phyloP scores from a whole-genome alignment of 495 filamentous ascomycete genomes.

The Tuber aestivum region DNA sequence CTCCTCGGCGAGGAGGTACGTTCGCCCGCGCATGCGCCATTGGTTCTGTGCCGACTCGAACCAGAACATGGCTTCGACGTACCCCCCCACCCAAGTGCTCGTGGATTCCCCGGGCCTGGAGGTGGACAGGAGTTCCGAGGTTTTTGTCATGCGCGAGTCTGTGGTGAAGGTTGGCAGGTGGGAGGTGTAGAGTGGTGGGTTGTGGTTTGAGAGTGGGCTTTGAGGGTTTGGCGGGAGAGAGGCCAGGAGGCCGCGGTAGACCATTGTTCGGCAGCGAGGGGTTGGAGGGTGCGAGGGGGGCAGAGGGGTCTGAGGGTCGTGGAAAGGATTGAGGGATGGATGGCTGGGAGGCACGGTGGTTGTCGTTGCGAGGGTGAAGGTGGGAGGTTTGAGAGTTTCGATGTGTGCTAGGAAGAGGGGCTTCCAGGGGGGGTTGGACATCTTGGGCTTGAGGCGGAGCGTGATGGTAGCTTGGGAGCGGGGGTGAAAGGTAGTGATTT shows the following conservation, averaged over 20 bases:
- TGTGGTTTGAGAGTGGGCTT: slow-evolving; percentile 55
- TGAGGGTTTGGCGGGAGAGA: slow-evolving; percentile 62
- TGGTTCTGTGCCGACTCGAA: slow-evolving; percentile 60
- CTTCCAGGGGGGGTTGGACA: slow-evolving; percentile 49
- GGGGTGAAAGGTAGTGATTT: not conserved
- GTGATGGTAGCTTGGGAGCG: slow-evolving; percentile 25
- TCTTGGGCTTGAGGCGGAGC: slow-evolving; percentile 37
- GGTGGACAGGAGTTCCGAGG: slow-evolving; percentile 56
- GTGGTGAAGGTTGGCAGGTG: slow-evolving; percentile 80
- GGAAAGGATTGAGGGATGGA: slow-evolving; percentile 54
- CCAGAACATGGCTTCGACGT: slow-evolving; percentile 83
- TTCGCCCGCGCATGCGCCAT: slow-evolving; percentile 74
- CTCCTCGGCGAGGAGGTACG: slow-evolving; percentile 56
- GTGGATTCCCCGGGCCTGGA: slow-evolving; percentile 4
- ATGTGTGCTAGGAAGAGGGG: slow-evolving; percentile 53
- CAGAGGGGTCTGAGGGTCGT: slow-evolving; percentile 60
- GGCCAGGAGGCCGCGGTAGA: slow-evolving; percentile 80
- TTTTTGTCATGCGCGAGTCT: slow-evolving; percentile 79
- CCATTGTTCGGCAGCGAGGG: slow-evolving; percentile 59
- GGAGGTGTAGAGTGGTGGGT: slow-evolving; percentile 62
- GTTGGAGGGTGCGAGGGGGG: slow-evolving; percentile 48
- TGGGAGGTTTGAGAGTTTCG: slow-evolving; percentile 50
- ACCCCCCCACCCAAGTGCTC: slow-evolving; percentile 57
- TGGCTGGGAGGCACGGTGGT: slow-evolving; percentile 25
- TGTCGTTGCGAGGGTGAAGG: slow-evolving; percentile 58